A percentile compares a stretch with the other conserved stretches of the same genome.
Evolutionary conservation across 768 basidiomycete species (phyloP).

Genomic region (Naganishia antarctica): DNA sequence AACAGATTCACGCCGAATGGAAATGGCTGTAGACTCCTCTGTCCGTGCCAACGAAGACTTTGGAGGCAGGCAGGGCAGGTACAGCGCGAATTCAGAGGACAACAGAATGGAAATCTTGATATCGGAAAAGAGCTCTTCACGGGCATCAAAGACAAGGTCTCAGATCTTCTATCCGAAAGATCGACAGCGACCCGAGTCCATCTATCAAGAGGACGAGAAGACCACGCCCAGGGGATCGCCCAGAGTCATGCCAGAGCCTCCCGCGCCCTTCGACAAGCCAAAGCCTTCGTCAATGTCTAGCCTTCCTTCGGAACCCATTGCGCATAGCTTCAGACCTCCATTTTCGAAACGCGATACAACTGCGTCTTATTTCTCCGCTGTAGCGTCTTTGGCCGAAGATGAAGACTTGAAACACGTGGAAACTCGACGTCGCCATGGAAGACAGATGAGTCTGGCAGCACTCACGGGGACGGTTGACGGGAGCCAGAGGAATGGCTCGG

Average conservation of each 20-base stretch:
- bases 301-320: conserved; percentile 1
- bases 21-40: conserved; percentile 17
- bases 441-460: conserved; percentile 42
- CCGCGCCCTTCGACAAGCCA: conserved; percentile 11
- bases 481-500: neutral
- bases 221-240: neutral
- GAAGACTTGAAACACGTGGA: conserved; percentile 31
- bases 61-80: conserved; percentile 11
- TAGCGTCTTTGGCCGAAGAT: conserved; percentile 21
- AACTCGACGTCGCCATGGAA: conserved; percentile 36
- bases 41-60: conserved; percentile 19
- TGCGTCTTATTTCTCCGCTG: conserved; percentile 38
- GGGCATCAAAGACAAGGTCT: conserved; percentile 16
- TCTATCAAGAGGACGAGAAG: conserved; percentile 6
- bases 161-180: conserved; percentile 17
- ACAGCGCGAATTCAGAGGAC: conserved; percentile 12
- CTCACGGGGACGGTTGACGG: conserved; percentile 21
- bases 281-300: conserved; percentile 24
- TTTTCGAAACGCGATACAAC: conserved; percentile 18
- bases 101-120: conserved; percentile 11
- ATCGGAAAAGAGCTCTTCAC: conserved; percentile 7
- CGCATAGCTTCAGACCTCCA: conserved; percentile 15
- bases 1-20: conserved; percentile 4
- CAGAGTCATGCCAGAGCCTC: conserved; percentile 1
- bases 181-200: conserved; percentile 5